Conservation (phyloP, 2,329 filamentous ascomycete species). For the Scorias spongiosa region DNA sequence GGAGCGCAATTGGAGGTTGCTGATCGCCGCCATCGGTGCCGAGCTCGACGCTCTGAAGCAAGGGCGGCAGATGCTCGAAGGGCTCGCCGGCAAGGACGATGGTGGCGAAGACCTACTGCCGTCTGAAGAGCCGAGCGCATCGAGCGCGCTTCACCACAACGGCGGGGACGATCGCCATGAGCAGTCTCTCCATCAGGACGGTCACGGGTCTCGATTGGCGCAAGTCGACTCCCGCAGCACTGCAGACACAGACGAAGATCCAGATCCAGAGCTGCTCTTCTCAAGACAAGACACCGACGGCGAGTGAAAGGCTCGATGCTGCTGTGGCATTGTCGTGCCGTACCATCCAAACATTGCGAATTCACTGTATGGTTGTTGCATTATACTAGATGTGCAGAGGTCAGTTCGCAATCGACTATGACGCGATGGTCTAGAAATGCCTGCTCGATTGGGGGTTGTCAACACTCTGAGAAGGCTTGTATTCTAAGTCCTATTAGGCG, state of each 20-base stretch:
- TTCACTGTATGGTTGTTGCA: too few relatives aligned
- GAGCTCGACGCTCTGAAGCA: slow-evolving; percentile 53
- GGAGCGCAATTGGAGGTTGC: slow-evolving; percentile 52
- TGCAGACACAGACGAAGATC: slow-evolving; percentile 27
- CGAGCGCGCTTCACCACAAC: slow-evolving; percentile 1
- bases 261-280: slow-evolving; percentile 34
- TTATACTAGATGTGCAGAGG: too few relatives aligned
- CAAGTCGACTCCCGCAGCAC: slow-evolving; percentile 7
- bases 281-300: slow-evolving; percentile 24
- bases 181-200: slow-evolving; percentile 12
- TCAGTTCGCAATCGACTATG: too few relatives aligned
- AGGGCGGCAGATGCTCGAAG: slow-evolving; percentile 41
- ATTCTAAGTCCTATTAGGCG: too few relatives aligned
- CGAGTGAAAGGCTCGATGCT: not conserved
- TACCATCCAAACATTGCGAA: too few relatives aligned
- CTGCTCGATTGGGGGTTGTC: too few relatives aligned
- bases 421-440: too few relatives aligned
- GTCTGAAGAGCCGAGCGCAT: not conserved
- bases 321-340: too few relatives aligned
- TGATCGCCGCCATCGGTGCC: slow-evolving; percentile 61
- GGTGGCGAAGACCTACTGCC: not conserved
- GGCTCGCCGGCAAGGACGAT: slow-evolving; percentile 14
- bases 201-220: slow-evolving; percentile 16
- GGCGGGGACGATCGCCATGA: slow-evolving; percentile 2
- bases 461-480: too few relatives aligned